Evolutionary conservation across 768 basidiomycete species (phyloP).

Genomic region (Porphyrellus cyaneotinctus): DNA sequence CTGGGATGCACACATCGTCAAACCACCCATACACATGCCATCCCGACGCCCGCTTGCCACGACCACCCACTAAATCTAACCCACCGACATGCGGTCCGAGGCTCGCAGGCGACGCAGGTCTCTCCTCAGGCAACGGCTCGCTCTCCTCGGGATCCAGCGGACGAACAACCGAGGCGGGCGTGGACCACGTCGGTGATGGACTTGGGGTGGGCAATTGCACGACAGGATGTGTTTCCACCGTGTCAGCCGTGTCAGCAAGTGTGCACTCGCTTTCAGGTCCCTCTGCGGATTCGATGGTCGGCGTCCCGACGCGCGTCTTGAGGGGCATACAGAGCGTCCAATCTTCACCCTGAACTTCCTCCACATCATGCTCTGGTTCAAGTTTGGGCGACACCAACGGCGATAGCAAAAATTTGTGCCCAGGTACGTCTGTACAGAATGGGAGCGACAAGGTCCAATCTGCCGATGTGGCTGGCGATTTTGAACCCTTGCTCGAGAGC

Average conservation of each 20-base stretch:
- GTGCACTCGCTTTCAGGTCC: constrained; percentile 4
- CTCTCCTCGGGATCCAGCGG: constrained; percentile 11
- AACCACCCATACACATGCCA: constrained; percentile 34
- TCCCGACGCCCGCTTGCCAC: constrained; percentile 32
- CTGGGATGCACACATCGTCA: constrained; percentile 12
- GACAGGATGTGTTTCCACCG: neutral
- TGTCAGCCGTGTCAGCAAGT: neutral
- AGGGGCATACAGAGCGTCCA: constrained; percentile 34
- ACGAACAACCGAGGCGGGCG: neutral
- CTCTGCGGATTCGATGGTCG: neutral
- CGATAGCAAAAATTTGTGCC: constrained; percentile 14
- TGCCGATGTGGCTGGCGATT: neutral
- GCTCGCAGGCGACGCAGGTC: constrained; percentile 20
- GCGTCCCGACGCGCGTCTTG: constrained; percentile 6
- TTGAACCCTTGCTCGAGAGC: constrained; percentile 8
- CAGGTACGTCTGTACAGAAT: constrained; percentile 27
- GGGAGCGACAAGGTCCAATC: constrained; percentile 33
- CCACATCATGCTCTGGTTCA: neutral
- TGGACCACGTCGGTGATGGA: constrained; percentile 23
- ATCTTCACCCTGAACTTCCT: constrained; percentile 20
- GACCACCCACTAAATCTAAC: constrained; percentile 28
- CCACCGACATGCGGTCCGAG: constrained; percentile 28
- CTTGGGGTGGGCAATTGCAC: constrained; percentile 28
- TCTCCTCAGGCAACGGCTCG: neutral
- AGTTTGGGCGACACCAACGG: neutral